Evolutionary conservation across 2,329 filamentous ascomycete species (phyloP).

Genomic region (Chalaropsis ovoidea): DNA sequence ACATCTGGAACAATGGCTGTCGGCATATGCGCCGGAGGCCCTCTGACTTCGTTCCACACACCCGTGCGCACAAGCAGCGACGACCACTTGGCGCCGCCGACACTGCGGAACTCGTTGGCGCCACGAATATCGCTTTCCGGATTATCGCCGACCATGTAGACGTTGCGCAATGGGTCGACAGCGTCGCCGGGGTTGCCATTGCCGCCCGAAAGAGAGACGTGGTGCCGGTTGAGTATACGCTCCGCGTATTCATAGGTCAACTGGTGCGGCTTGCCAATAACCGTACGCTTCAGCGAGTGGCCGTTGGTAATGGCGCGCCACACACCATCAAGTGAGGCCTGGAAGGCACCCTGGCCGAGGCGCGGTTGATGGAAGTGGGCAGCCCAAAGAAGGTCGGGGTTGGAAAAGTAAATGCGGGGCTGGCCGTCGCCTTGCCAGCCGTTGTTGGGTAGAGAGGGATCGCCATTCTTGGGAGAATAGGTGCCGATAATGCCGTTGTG

Average conservation of each 20-base stretch:
- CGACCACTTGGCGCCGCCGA: constrained; percentile 60
- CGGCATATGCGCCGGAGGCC: constrained; percentile 50
- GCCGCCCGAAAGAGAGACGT: constrained; percentile 32
- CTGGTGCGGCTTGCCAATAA: constrained; percentile 74
- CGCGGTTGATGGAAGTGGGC: constrained; percentile 74
- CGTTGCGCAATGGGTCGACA: constrained; percentile 47
- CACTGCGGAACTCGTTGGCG: constrained; percentile 63
- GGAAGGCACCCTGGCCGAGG: constrained; percentile 84
- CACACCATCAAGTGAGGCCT: constrained; percentile 67
- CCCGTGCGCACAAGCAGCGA: constrained; percentile 72
- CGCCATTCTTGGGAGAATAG: constrained; percentile 60
- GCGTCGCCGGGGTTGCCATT: constrained; percentile 18
- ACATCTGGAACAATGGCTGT: constrained; percentile 63
- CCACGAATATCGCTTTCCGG: constrained; percentile 84
- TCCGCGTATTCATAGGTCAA: constrained; percentile 80
- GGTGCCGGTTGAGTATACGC: constrained; percentile 54
- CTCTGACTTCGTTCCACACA: constrained; percentile 48
- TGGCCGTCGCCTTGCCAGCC: constrained; percentile 80
- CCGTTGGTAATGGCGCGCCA: constrained; percentile 64
- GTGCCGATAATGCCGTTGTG: constrained; percentile 71
- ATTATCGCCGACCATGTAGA: constrained; percentile 94
- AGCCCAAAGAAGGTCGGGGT: constrained; percentile 84
- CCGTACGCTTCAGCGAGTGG: constrained; percentile 48
- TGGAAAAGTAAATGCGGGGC: constrained; percentile 75
- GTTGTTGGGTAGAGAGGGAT: constrained; percentile 51